Evolutionary conservation across 148 eudicot genomes (phyloP).

Genomic region (Selenicereus undatus): DNA sequence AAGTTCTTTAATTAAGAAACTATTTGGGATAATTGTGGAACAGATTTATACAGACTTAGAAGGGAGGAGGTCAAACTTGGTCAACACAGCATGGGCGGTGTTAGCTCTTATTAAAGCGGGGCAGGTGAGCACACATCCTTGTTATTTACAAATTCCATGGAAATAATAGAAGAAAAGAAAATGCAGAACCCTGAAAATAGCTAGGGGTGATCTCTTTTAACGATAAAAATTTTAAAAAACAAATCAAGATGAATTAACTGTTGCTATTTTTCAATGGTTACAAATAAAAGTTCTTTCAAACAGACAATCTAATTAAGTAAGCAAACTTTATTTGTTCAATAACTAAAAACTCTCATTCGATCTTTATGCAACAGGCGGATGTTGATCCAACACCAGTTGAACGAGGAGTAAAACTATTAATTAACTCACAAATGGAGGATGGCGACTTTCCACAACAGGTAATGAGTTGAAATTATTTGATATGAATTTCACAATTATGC

Average conservation of each 20-base stretch:
- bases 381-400: slow-evolving; percentile 36
- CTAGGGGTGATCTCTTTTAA: too few species aligned
- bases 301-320: too few species aligned
- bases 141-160: neutral
- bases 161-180: too few species aligned
- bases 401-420: slow-evolving; percentile 32
- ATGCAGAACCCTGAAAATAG: too few species aligned
- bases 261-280: too few species aligned
- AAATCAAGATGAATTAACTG: too few species aligned
- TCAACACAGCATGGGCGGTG: slow-evolving; percentile 66
- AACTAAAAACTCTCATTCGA: too few species aligned
- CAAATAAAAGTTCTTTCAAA: too few species aligned
- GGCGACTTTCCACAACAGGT: slow-evolving; percentile 53
- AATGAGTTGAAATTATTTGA: neutral
- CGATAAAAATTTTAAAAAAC: too few species aligned
- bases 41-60: slow-evolving; percentile 49
- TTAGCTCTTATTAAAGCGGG: slow-evolving; percentile 61
- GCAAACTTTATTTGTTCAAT: too few species aligned
- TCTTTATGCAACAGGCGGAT: slow-evolving; percentile 21
- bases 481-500: too few species aligned
- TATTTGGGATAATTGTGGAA: neutral
- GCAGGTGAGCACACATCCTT: slow-evolving; percentile 34
- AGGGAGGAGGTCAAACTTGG: slow-evolving; percentile 48
- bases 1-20: too few species aligned
- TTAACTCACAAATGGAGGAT: slow-evolving; percentile 38